phyloP scores from a whole-genome alignment of 2,329 filamentous ascomycete genomes.

The Juglanconis juglandina region DNA sequence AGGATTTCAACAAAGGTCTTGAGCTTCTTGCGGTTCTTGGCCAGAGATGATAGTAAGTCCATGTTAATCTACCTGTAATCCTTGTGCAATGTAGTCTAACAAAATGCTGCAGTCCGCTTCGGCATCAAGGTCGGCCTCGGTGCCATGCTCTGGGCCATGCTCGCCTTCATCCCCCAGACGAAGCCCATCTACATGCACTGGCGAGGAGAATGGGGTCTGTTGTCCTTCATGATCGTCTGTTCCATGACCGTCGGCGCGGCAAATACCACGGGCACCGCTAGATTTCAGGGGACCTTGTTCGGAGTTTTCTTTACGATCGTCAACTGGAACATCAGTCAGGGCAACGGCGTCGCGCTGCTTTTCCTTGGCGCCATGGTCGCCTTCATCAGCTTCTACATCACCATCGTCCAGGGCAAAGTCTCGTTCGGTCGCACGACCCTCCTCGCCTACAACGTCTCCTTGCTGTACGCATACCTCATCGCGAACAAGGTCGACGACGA shows the following conservation, averaged over 20 bases:
- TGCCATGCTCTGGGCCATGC: constrained; percentile 82
- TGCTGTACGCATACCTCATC: constrained; percentile 89
- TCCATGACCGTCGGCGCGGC: constrained; percentile 96
- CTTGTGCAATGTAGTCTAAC: constrained; percentile 22
- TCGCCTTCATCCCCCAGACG: constrained; percentile 78
- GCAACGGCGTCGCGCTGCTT: constrained; percentile 71
- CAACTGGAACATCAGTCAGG: constrained; percentile 73
- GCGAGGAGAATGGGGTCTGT: constrained; percentile 92
- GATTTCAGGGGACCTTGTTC: constrained; percentile 81
- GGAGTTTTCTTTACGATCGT: constrained; percentile 73
- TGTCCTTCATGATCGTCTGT: constrained; percentile 97
- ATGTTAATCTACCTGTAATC: not conserved
- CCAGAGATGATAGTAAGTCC: constrained; percentile 50
- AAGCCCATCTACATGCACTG: constrained; percentile 79
- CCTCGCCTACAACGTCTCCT: constrained; percentile 92
- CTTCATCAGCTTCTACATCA: constrained; percentile 84
- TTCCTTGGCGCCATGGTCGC: constrained; percentile 79
- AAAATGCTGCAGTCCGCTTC: constrained; percentile 54
- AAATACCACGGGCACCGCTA: constrained; percentile 84
- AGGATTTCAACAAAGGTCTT: constrained; percentile 45
- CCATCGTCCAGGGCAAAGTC: constrained; percentile 76
- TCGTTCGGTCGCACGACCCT: constrained; percentile 92
- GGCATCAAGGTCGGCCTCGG: constrained; percentile 92
- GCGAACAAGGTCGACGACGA: constrained; percentile 75
- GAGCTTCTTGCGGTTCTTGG: constrained; percentile 43